Conservation (phyloP, 169 alveolate species). For the Plasmodium gaboni region DNA sequence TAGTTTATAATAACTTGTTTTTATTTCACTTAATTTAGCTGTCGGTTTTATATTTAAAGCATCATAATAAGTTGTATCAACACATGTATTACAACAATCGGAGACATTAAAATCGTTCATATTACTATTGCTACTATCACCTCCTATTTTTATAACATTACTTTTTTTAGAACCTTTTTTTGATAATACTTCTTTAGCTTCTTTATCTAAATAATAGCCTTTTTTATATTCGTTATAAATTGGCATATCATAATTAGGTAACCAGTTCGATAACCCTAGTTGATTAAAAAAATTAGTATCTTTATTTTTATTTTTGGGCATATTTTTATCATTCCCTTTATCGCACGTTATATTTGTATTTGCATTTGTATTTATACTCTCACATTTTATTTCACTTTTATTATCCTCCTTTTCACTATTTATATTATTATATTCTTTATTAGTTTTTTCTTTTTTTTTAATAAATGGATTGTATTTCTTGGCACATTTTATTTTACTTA, state of each 20-base stretch:
- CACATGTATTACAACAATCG: conserved; percentile 24
- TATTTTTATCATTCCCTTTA: background rate
- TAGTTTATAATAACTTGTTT: conserved; percentile 92
- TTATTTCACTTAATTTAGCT: conserved; percentile 91
- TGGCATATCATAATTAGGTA: background rate
- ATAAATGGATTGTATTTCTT: background rate
- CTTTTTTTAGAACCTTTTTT: conserved; percentile 1
- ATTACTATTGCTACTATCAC: background rate
- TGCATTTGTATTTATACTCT: too few relatives aligned
- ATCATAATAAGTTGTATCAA: conserved; percentile 80
- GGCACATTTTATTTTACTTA: conserved; percentile 2
- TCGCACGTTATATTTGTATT: background rate
- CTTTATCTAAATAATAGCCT: conserved; percentile 44
- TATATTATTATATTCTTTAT: background rate
- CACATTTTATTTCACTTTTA: background rate
- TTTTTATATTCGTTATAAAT: conserved; percentile 44
- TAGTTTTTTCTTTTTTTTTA: background rate
- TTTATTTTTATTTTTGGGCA: background rate
- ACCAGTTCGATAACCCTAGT: background rate
- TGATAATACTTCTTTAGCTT: conserved; percentile 16
- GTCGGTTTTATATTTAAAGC: conserved; percentile 77
- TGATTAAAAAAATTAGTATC: conserved; percentile 8
- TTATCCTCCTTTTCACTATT: background rate
- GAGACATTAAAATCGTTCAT: background rate
- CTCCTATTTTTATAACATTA: background rate